These are phyloP conservation scores for Cymbopogon citratus DNA, from an alignment of 176 grass and related monocot genomes.

Conservation along the genomic window DNA sequence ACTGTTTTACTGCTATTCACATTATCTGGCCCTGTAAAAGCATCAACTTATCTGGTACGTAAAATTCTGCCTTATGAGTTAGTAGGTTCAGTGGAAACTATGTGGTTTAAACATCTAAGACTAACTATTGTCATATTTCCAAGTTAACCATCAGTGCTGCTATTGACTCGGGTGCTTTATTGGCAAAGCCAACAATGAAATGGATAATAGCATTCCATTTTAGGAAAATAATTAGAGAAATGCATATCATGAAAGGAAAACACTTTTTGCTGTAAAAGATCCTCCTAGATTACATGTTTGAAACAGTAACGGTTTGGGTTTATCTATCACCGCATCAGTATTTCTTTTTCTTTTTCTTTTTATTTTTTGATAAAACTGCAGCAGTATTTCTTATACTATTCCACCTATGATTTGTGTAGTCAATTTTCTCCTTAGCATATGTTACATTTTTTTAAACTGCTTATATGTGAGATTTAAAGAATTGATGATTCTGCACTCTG, in stretches of 20 bases:
- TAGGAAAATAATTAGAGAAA: not conserved
- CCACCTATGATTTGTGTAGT: not conserved
- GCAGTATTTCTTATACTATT: no score
- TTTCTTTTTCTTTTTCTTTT: no score
- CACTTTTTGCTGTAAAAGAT: not conserved
- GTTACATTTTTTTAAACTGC: not conserved
- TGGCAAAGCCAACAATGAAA: not conserved
- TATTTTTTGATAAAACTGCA: no score
- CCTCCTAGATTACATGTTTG: not conserved
- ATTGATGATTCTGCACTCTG: not conserved
- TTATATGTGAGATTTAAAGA: constrained; percentile 18
- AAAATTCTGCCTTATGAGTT: not conserved
- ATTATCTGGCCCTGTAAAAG: constrained; percentile 90
- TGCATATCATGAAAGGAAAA: no score
- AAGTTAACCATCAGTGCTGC: not conserved
- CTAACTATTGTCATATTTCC: not conserved
- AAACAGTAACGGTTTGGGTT: not conserved
- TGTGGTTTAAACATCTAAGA: not conserved
- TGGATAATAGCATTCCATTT: not conserved
- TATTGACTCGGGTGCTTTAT: not conserved
- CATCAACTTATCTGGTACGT: constrained; percentile 71
- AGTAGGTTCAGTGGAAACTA: not conserved
- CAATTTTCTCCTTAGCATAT: not conserved
- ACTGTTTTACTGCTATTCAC: constrained; percentile 79
- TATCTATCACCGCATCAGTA: not conserved